A percentile compares a stretch with the other conserved stretches of the same genome.
Conservation (phyloP, 1,284 basidiomycete genomes). For the Rhodotorula sp. region DNA sequence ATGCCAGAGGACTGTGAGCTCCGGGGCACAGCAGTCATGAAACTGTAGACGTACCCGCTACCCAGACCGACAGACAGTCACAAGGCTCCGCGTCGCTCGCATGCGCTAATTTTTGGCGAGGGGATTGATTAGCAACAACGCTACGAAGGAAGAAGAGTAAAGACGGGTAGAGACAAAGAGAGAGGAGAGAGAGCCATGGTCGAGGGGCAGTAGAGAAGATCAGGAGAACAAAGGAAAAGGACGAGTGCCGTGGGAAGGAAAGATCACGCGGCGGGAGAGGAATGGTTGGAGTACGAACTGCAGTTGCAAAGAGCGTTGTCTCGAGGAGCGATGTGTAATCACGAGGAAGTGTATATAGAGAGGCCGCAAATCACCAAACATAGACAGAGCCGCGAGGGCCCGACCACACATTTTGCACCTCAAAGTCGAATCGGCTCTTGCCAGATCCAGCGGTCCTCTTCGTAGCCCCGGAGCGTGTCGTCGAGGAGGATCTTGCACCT, state of each 20-base stretch:
- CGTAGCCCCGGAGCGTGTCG: slow-evolving; percentile 86
- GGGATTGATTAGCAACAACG: slow-evolving; percentile 4
- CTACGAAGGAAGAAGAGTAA: not conserved
- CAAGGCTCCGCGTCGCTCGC: not conserved
- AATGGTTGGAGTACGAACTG: not conserved
- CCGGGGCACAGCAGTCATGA: too few species aligned
- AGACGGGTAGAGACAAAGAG: not conserved
- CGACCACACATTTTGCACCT: too few species aligned
- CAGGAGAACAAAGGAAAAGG: not conserved
- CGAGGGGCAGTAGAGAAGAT: not conserved
- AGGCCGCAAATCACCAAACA: too few species aligned
- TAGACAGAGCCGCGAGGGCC: too few species aligned
- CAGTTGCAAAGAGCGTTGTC: too few species aligned
- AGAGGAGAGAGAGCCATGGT: not conserved
- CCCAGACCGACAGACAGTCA: not conserved
- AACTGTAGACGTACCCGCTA: too few species aligned
- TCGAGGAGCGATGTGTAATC: not conserved
- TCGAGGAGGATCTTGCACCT: slow-evolving; percentile 91
- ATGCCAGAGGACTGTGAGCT: too few species aligned
- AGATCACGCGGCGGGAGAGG: not conserved
- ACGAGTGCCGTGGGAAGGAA: not conserved
- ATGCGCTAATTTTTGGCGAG: not conserved
- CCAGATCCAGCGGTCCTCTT: slow-evolving; percentile 58
- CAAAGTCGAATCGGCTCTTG: slow-evolving; percentile 34
- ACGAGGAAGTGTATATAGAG: not conserved